A percentile compares a stretch with the other conserved stretches of the same genome.
Conservation (phyloP, 108 stramenopile species). For the Nitzschia putrida region DNA sequence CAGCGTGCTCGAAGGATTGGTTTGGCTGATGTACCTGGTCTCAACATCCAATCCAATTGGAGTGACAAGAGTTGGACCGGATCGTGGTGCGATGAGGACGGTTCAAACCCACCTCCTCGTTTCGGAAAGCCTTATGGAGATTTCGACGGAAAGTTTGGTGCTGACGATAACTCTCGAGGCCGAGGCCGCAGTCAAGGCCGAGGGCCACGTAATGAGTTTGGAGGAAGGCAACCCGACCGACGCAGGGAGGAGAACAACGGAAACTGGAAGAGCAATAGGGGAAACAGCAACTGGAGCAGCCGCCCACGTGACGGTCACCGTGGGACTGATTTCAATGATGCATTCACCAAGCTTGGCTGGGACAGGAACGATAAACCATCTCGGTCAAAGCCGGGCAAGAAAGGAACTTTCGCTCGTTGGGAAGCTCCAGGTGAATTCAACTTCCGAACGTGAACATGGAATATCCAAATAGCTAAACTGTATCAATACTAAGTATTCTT, state of each 20-base stretch:
- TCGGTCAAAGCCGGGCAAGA: neutral
- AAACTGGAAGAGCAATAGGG: no score
- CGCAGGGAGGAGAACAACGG: no score
- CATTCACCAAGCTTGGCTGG: slow-evolving; percentile 23
- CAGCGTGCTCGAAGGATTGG: slow-evolving; percentile 30
- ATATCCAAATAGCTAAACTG: neutral
- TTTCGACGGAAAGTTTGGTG: slow-evolving; percentile 33
- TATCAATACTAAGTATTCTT: neutral
- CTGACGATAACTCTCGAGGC: neutral
- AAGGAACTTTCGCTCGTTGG: slow-evolving; percentile 8
- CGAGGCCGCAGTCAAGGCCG: neutral
- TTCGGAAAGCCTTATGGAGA: slow-evolving; percentile 29
- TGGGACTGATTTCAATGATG: neutral
- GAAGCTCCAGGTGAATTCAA: slow-evolving; percentile 16
- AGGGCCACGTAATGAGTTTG: neutral
- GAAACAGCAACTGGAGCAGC: neutral
- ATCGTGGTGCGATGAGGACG: neutral
- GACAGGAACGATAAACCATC: neutral
- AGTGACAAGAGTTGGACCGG: slow-evolving; percentile 17
- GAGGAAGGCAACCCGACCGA: neutral
- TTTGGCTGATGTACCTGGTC: slow-evolving; percentile 20
- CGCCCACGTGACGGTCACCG: neutral
- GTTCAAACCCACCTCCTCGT: neutral
- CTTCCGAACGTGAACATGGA: neutral
- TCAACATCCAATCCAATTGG: slow-evolving; percentile 37